Percentiles rank a stretch among this genome's conserved stretches.
Evolutionary conservation across 495 filamentous ascomycete species (phyloP).

Genomic region (Podospora pseudoanserina): DNA sequence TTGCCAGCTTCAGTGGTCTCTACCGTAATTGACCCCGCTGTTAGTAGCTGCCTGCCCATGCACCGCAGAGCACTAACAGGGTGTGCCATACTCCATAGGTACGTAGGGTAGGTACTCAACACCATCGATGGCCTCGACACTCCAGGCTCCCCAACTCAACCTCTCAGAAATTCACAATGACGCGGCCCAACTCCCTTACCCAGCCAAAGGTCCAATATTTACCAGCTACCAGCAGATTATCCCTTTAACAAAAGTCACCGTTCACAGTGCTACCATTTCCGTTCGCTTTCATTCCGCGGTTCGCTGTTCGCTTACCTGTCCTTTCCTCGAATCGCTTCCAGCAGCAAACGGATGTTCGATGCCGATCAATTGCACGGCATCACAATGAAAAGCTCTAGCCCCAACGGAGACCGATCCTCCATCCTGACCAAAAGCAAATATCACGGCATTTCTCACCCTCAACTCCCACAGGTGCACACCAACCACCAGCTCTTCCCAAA

Average conservation of each 20-base stretch:
- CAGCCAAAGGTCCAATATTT: background rate
- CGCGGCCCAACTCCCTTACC: background rate
- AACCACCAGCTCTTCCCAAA: background rate
- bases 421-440: background rate
- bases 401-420: conserved; percentile 1
- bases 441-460: background rate
- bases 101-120: background rate
- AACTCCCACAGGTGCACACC: background rate
- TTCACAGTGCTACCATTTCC: conserved; percentile 3
- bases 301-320: conserved; percentile 1
- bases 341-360: background rate
- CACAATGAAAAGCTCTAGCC: background rate
- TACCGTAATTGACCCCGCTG: no score
- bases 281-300: conserved; percentile 1
- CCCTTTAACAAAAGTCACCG: background rate
- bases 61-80: no score
- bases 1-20: background rate
- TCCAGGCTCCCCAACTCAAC: background rate
- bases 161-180: background rate
- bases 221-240: background rate
- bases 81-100: no score
- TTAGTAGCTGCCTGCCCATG: no score
- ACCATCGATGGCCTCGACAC: background rate
- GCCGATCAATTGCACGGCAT: background rate
- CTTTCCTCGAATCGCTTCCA: background rate